Evolutionary conservation across 2,329 filamentous ascomycete genomes (phyloP).

Genomic region (Scorias spongiosa): DNA sequence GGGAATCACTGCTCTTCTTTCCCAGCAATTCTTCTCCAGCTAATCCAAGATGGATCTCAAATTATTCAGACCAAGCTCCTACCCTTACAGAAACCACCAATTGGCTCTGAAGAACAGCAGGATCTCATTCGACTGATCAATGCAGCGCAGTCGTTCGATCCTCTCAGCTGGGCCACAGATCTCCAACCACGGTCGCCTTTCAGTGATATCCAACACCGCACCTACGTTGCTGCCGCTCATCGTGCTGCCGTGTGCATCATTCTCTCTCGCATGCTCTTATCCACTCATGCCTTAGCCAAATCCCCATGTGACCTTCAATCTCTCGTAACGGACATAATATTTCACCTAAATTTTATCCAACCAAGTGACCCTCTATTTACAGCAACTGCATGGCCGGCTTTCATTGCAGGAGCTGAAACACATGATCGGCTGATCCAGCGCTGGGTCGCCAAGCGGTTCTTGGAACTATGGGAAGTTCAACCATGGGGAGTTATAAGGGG

Average conservation of each 20-base stretch:
- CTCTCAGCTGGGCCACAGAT: conserved; percentile 17
- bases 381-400: conserved; percentile 44
- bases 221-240: conserved; percentile 23
- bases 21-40: conserved; percentile 19
- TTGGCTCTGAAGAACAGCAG: too few species aligned
- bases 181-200: conserved; percentile 20
- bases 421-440: conserved; percentile 30
- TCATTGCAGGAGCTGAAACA: conserved; percentile 42
- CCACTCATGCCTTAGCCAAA: conserved; percentile 3
- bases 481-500: conserved; percentile 25
- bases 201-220: conserved; percentile 20
- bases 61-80: conserved; percentile 10
- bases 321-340: conserved; percentile 36
- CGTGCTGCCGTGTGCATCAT: conserved; percentile 26
- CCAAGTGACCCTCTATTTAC: conserved; percentile 40
- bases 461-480: conserved; percentile 20
- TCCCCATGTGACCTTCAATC: neutral
- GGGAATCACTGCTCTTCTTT: conserved; percentile 26
- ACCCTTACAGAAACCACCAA: too few species aligned
- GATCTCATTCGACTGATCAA: neutral
- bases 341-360: conserved; percentile 35
- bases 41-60: conserved; percentile 23
- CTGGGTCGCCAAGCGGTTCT: conserved; percentile 36
- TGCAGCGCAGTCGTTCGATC: conserved; percentile 2
- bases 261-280: conserved; percentile 19